Evolutionary conservation across 75 land plant species (phyloP), one percentile per base, ranked within the genome.

Genomic region (Sequoiadendron giganteum): DNA sequence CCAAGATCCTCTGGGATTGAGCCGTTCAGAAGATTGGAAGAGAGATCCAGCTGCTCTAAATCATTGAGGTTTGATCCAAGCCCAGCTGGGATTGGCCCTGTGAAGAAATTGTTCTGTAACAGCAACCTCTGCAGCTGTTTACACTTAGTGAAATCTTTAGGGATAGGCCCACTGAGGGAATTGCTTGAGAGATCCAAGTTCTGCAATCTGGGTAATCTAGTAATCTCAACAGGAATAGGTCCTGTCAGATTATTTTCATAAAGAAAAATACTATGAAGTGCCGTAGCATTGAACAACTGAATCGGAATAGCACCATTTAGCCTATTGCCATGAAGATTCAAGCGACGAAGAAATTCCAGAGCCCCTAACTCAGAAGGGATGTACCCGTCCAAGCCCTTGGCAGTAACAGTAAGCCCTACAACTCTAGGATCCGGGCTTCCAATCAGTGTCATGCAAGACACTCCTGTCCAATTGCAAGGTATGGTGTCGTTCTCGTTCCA

Each of bases 391-490:
- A 96, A 85, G 84, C 90, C 91, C 89, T 89, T 92, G 0, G 88
- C 90, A 83, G 95, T 70, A 76, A 96, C 21, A 28, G 93, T 78
- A 42, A 96, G 16, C 5, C 88, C 94, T 85, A 95, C 96, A 72
- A 95, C 96, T 8, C 95, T 93, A 16, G 90, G 94, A 61, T 85
- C 89, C 43, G 92, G 7, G 68, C 21, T 82, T 21, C 90, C 92
- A 70, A 94, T 76, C 16, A 94, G 43, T 76, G 93, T 91, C 83
- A 89, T 85, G 90, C 98, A 97, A n/a, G 95, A 87, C 58, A 97
- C 89, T 40, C 98, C 97, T 25, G 92, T 39, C 98, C 97, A 97
- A 32, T 47, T 79, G 91, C 98, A 97, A 3, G 97, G 98, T 38
- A 86, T 87, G 73, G 73, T 39, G 86, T 92, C 93, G 88, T 39